phyloP scores from a whole-genome alignment of 176 grass and related monocot species.

The Triticum monococcum region DNA sequence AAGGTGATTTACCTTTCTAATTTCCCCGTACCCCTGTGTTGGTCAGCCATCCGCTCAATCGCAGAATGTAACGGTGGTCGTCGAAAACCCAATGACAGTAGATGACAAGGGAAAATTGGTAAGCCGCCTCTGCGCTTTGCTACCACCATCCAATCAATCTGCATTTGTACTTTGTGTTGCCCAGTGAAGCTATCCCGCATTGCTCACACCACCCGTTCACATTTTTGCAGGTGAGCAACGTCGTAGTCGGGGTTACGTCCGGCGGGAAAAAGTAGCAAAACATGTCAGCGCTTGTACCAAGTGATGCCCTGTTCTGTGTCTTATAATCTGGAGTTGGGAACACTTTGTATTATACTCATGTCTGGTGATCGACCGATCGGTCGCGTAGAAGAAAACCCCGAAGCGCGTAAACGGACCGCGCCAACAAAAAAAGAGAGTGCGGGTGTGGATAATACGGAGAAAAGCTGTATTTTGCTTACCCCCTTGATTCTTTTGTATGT shows the following conservation, averaged over 20 bases:
- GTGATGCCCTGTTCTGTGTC: slow-evolving; percentile 29
- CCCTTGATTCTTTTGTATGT: slow-evolving; percentile 57
- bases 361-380: not conserved
- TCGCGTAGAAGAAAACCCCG: not conserved
- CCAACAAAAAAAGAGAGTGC: slow-evolving; percentile 1
- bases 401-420: not conserved
- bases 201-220: not conserved
- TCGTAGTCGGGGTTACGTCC: slow-evolving; percentile 64
- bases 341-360: slow-evolving; percentile 42
- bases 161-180: not conserved
- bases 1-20: slow-evolving; percentile 27
- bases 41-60: slow-evolving; percentile 37
- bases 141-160: not conserved
- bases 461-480: slow-evolving; percentile 21
- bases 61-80: slow-evolving; percentile 70
- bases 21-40: not conserved
- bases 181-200: not conserved
- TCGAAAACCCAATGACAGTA: slow-evolving; percentile 94
- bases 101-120: slow-evolving; percentile 88
- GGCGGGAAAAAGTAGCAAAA: slow-evolving; percentile 47
- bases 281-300: not conserved
- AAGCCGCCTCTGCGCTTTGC: slow-evolving; percentile 11
- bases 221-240: slow-evolving; percentile 67
- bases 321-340: slow-evolving; percentile 33
- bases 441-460: slow-evolving; percentile 25